phyloP scores from a whole-genome alignment of 768 basidiomycete genomes.

The Auriscalpium microsporum region DNA sequence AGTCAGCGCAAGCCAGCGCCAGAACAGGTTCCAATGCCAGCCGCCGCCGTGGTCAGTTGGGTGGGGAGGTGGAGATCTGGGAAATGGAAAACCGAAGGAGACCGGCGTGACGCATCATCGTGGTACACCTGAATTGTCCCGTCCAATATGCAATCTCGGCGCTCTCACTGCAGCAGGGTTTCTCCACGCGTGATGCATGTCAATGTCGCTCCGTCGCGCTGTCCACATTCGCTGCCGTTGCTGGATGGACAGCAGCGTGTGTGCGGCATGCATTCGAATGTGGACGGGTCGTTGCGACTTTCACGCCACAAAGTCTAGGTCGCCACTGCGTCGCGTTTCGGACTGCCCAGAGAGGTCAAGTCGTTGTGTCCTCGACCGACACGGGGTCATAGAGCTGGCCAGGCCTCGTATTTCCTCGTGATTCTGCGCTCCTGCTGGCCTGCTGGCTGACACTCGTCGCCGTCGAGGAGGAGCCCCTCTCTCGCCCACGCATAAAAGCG shows the following conservation, averaged over 20 bases:
- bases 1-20: constrained; percentile 33
- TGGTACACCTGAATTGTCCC: neutral
- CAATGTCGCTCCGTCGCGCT: no score
- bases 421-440: neutral
- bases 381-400: neutral
- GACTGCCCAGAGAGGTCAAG: no score
- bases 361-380: neutral
- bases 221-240: no score
- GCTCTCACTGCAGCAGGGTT: no score
- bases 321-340: neutral
- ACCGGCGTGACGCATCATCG: constrained; percentile 10
- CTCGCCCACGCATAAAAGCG: neutral
- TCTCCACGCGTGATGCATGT: no score
- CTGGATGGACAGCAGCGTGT: no score
- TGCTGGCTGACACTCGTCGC: neutral
- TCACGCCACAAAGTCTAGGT: no score
- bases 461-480: no score
- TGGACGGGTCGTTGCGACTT: no score
- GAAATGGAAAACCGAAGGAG: constrained; percentile 47
- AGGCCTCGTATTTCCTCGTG: no score
- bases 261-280: no score
- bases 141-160: no score
- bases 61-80: constrained; percentile 45
- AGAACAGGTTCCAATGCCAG: constrained; percentile 17
- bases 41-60: constrained; percentile 25